These are phyloP conservation scores for Physaria fendleri DNA, from an alignment of 345 rosid species.

Conservation along the genomic window DNA sequence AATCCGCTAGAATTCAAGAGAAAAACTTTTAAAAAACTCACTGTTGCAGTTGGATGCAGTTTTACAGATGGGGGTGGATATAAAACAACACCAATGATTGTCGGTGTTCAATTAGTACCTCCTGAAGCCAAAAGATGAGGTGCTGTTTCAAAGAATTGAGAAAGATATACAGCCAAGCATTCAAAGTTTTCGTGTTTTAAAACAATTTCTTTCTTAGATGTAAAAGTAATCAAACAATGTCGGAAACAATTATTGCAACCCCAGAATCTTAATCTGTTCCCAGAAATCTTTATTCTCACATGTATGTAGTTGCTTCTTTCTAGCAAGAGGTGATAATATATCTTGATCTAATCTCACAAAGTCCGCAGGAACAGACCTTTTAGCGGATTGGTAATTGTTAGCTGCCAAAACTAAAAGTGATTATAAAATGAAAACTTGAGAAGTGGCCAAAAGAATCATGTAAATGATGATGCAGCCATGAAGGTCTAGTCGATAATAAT, in stretches of 20 bases:
- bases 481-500: background rate
- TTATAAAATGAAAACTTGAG: background rate
- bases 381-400: conserved; percentile 56
- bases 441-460: background rate
- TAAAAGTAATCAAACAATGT: background rate
- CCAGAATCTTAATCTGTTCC: conserved; percentile 91
- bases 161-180: conserved; percentile 68
- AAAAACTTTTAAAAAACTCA: conserved; percentile 6
- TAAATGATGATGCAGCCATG: background rate
- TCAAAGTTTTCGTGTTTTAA: conserved; percentile 52
- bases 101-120: conserved; percentile 40
- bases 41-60: conserved; percentile 84
- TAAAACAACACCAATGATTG: conserved; percentile 63
- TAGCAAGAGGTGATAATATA: conserved; percentile 82
- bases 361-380: conserved; percentile 63
- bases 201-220: background rate
- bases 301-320: conserved; percentile 71
- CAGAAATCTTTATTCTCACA: conserved; percentile 72
- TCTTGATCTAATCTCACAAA: conserved; percentile 90
- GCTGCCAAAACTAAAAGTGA: conserved; percentile 38
- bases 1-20: background rate
- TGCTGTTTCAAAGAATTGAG: conserved; percentile 45
- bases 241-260: conserved; percentile 27
- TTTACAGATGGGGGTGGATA: conserved; percentile 79
- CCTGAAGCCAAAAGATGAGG: conserved; percentile 56